Base-by-base conservation (phyloP, 192 early-diverging fungal genomes). In the Entomortierella chlamydospora region DNA sequence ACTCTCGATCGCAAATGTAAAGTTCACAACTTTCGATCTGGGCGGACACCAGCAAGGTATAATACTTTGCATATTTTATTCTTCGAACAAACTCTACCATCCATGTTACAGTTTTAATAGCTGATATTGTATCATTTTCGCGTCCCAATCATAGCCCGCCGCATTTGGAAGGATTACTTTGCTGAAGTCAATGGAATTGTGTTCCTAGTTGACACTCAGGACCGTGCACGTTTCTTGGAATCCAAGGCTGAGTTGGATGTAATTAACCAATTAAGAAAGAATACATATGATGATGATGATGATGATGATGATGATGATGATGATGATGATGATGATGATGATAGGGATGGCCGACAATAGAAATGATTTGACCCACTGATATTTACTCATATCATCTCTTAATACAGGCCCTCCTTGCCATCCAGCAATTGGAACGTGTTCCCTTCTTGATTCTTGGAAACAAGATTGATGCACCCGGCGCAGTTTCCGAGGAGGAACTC, bases 151-250 rank as follows among this genome's bases (percentile, higher is more conserved):
- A 7, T 37, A 83, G 95, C 98, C 39, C 96, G 98, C 54, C 91
- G 98, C 68, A 89, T 99, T 72, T 99, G 98, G 97, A 95, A 94
- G 82, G 96, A 99, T 77, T 99, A 99, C 86, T 98, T 98, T 87
- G 95, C 97, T 34, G 98, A 98, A 72, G 96, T 98, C 64, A 93
- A 93, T 71, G 98, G 97, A 41, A 97, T 99, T 68, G 96, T 99
- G 54, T 99, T 98, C 87, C 86, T 99, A 73, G 97, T 99, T n/a
- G 98, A 99, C 72, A 88, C 91, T 65, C 95, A 93, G 34, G 96
- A 99, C 78, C 84, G 83, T 42, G 88, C 88, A 61, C 87, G 98
- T 70, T 93, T 99, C 81, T 41, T 80, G 15, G 98, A 99, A 83
- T 86, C 92, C 64, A 98, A 97, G 87, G 90, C 94, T 17, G 98